A percentile compares a stretch with the other conserved stretches of the same genome.
phyloP scores from a whole-genome alignment of 2,329 filamentous ascomycete species.

The Elsinoe arachidis region DNA sequence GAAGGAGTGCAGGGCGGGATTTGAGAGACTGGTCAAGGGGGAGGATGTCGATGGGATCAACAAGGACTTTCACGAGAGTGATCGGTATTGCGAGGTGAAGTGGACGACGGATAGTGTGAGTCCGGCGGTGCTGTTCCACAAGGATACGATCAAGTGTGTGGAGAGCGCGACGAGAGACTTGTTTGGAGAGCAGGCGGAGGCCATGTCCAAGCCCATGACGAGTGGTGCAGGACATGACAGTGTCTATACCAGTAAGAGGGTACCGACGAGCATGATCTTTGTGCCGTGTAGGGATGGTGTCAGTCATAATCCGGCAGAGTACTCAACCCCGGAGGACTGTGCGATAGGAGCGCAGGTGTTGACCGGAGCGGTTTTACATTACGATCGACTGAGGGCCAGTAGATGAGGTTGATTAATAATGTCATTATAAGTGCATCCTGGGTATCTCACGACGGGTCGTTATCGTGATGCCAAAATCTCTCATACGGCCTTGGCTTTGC shows the following conservation, averaged over 20 bases:
- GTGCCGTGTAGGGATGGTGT: conserved; percentile 40
- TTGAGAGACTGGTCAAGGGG: conserved; percentile 50
- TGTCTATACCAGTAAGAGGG: conserved; percentile 37
- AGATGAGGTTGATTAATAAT: conserved; percentile 13
- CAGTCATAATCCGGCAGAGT: conserved; percentile 41
- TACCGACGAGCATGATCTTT: conserved; percentile 42
- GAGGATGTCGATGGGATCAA: conserved; percentile 44
- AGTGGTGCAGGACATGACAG: conserved; percentile 57
- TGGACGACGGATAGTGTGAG: conserved; percentile 56
- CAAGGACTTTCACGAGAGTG: conserved; percentile 33
- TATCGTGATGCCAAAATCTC: conserved; percentile 6
- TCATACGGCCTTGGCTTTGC: conserved; percentile 21
- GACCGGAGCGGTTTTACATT: conserved; percentile 42
- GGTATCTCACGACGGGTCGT: conserved; percentile 1
- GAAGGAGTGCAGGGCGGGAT: conserved; percentile 47
- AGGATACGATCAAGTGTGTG: conserved; percentile 59
- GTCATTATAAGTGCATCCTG: not conserved
- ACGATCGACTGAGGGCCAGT: conserved; percentile 37
- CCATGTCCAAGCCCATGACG: conserved; percentile 46
- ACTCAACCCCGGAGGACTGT: conserved; percentile 38
- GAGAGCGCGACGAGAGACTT: conserved; percentile 50
- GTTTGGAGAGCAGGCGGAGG: conserved; percentile 43
- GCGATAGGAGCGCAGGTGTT: conserved; percentile 41
- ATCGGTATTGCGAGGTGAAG: conserved; percentile 39
- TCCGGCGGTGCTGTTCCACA: conserved; percentile 56